Conservation (phyloP, 2,329 filamentous ascomycete species). For the Alternaria triticimaculans region DNA sequence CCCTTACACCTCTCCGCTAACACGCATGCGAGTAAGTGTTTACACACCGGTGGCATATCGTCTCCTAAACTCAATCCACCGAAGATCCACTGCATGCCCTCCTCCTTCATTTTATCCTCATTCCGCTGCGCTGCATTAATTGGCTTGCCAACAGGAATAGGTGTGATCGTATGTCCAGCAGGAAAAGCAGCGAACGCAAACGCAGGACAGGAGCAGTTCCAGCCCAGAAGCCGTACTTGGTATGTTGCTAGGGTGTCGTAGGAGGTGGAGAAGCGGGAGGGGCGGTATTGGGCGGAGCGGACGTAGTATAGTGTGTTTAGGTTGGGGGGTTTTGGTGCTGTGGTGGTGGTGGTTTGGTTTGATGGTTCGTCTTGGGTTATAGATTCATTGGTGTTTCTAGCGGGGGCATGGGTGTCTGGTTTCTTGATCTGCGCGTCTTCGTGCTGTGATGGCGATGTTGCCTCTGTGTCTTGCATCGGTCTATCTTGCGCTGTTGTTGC, state of each 20-base stretch:
- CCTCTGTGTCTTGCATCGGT: not conserved
- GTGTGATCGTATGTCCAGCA: slow-evolving; percentile 16
- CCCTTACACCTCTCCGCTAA: slow-evolving; percentile 70
- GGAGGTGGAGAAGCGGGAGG: slow-evolving; percentile 42
- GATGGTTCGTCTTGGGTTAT: not conserved
- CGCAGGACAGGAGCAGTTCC: slow-evolving; percentile 89
- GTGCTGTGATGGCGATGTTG: not conserved
- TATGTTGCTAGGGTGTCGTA: slow-evolving; percentile 57
- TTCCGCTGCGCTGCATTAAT: too few relatives aligned
- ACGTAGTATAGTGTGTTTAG: slow-evolving; percentile 62
- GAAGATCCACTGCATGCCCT: not conserved
- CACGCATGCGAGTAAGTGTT: slow-evolving; percentile 86
- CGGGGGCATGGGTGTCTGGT: not conserved
- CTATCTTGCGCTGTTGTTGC: not conserved
- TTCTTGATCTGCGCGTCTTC: not conserved
- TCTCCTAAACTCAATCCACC: slow-evolving; percentile 55
- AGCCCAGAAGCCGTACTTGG: slow-evolving; percentile 74
- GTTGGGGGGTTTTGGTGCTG: not conserved
- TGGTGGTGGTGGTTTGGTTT: not conserved
- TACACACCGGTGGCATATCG: slow-evolving; percentile 71
- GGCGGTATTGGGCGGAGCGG: slow-evolving; percentile 61
- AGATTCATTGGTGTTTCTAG: not conserved
- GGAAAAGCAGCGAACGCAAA: slow-evolving; percentile 78
- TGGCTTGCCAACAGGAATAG: too few relatives aligned
- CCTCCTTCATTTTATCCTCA: not conserved